A percentile compares a stretch with the other conserved stretches of the same genome.
These are phyloP conservation scores for Speleostelium caveatum DNA, from an alignment of 78 protist species.

Conservation along the genomic window DNA sequence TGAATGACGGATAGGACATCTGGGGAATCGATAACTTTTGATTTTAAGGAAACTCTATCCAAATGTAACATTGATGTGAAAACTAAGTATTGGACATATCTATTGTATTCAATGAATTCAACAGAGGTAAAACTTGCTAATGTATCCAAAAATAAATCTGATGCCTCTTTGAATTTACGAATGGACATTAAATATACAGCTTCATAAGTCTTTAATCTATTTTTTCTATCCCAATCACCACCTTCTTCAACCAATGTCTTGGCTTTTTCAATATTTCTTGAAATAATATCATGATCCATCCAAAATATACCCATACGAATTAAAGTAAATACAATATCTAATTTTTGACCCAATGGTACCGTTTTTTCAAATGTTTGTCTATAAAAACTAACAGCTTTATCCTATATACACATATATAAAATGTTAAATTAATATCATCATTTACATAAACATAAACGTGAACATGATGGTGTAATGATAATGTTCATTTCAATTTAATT, in stretches of 20 bases:
- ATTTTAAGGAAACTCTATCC: constrained; percentile 81
- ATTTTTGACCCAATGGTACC: constrained; percentile 92
- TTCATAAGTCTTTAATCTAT: constrained; percentile 97
- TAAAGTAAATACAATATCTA: constrained; percentile 90
- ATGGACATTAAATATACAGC: constrained; percentile 83
- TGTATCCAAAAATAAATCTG: constrained; percentile 89
- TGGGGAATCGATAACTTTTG: constrained; percentile 93
- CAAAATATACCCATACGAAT: constrained; percentile 94
- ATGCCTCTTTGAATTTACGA: constrained; percentile 91
- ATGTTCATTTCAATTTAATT: background rate
- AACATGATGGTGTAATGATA: background rate
- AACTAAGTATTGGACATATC: constrained; percentile 89
- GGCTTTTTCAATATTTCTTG: constrained; percentile 87
- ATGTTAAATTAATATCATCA: background rate
- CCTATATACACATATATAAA: constrained; percentile 31
- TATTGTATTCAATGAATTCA: constrained; percentile 87
- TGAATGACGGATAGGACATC: constrained; percentile 91
- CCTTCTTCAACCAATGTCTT: constrained; percentile 87
- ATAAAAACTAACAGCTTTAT: constrained; percentile 74
- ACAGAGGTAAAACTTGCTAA: constrained; percentile 92
- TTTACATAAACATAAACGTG: background rate
- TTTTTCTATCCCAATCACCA: constrained; percentile 99
- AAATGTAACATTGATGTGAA: constrained; percentile 82
- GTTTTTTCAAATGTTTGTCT: constrained; percentile 90
- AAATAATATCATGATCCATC: constrained; percentile 85